Evolutionary conservation across 768 basidiomycete species (phyloP), one percentile per base, ranked within the genome.

Genomic region (Chalciporus pseudorubinellus): DNA sequence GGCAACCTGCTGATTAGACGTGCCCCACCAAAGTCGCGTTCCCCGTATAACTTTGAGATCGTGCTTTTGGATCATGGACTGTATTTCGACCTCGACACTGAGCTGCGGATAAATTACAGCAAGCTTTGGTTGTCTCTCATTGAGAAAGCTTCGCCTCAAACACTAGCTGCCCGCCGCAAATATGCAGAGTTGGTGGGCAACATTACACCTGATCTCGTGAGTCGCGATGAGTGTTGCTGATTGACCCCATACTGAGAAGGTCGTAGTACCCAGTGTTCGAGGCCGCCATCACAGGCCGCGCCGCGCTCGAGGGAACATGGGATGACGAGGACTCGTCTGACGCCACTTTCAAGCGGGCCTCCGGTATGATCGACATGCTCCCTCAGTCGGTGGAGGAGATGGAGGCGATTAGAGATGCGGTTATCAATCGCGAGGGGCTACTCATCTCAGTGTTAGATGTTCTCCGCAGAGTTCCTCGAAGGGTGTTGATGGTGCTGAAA

Each of bases 31-130:
- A 57, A 54, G 3, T 88, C 91, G 1, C 78, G 74, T 51, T 92
- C 91, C 9, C 90, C 92, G 0, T 90, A 90, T 71, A 98, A 98
- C 65, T 98, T 98, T 60, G 97, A 99, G 64, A 89, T 98, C 45
- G 94, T 92, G 21, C 77, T 98, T 1, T 75, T 99, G 53, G 97
- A 99, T 63, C 95, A 98, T 58, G 95, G 92, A 4, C 73, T 93
- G 16, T 95, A 98, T 69, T 98, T 98, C 59, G 94, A 97, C 63
- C 75, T 99, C 4, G 85, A 92, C 49, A 72, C 82, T 18, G 76
- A 85, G 38, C 73, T 98, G 5, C 83, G 95, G 20, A 77, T 90
- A 45, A 89, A 92, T 66, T 92, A 92, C 61, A 78, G 85, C 75
- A 84, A 86, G 73, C 77, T 98, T 42, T 98, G 95, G 95, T 72